Base-by-base conservation (phyloP, 768 basidiomycete species). In the Calocybe gangraenosa region DNA sequence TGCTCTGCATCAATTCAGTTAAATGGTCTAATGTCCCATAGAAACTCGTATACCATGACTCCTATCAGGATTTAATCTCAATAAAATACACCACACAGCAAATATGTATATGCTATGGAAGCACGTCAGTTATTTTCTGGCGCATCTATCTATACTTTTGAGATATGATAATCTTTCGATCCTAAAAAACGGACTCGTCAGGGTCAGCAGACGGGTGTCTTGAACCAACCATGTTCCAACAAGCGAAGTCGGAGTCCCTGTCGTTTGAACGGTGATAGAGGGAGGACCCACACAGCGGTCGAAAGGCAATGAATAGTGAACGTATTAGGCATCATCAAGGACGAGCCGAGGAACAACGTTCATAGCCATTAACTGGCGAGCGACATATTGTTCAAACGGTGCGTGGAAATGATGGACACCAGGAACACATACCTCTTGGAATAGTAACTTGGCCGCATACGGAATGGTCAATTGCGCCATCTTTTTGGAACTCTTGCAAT, bases 391-490 rank as follows among this genome's bases (percentile, higher is more conserved):
- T 25, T 44, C 14, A 49, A 30, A 37, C 36, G 15, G 30, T 37
- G 28, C 19, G 39, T 15, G 33, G n/a, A 31, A 17, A 36, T 18
- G 44, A 35, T 32, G 18, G 22, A 30, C 6, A 18, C 4, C n/a
- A 34, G 35, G 35, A 34, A 25, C 21, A 59, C 77, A 19, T 53
- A 86, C 89, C 79, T 92, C 91, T 65, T 92, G 90, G 72, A 93
- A 92, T 20, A 93, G 68, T 48, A 93, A 58, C 65, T 98, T 97
- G 41, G 94, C 93, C 7, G 94, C 93, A 61, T 96, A 98, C 1
- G 95, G 95, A 44, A 99, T 92, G 14, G 90, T 94, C 52, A 99
- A 71, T 59, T 92, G 89, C 36, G 92, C 90, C 79, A 99, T 89
- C 61, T 87, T 85, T 69, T 97, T 96, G 37, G 92, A 93, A 57